Conservation (phyloP, 257 asterid species). For the Jacaranda mimosifolia region DNA sequence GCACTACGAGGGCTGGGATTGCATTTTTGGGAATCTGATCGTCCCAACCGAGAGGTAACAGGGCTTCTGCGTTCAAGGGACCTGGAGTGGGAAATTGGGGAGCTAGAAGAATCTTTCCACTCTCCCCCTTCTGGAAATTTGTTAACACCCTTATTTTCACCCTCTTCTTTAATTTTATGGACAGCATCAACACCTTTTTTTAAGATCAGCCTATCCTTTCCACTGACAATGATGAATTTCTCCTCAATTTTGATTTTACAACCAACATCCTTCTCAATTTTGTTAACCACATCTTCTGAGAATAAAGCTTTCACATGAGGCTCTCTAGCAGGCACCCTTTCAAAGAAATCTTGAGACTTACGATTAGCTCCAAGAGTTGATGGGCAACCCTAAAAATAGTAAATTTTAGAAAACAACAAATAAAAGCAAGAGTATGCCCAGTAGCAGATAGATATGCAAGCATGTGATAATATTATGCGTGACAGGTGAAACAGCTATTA, state of each 20-base stretch:
- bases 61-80: slow-evolving; percentile 89
- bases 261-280: slow-evolving; percentile 93
- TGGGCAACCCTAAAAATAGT: slow-evolving; percentile 84
- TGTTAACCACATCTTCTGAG: slow-evolving; percentile 78
- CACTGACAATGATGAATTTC: slow-evolving; percentile 93
- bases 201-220: slow-evolving; percentile 92
- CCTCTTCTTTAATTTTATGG: slow-evolving; percentile 83
- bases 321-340: slow-evolving; percentile 94
- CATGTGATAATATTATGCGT: slow-evolving; percentile 1
- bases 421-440: not conserved
- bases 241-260: slow-evolving; percentile 93
- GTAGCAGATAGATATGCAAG: not conserved
- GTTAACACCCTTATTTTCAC: slow-evolving; percentile 62
- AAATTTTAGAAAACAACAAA: slow-evolving; percentile 36
- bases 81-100: slow-evolving; percentile 71
- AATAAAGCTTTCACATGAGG: slow-evolving; percentile 88
- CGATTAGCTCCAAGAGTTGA: slow-evolving; percentile 96
- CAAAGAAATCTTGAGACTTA: slow-evolving; percentile 96
- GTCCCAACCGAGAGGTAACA: slow-evolving; percentile 65
- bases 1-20: slow-evolving; percentile 68
- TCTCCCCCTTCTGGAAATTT: slow-evolving; percentile 70
- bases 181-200: slow-evolving; percentile 94
- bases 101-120: slow-evolving; percentile 63
- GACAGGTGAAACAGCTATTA: slow-evolving; percentile 19
- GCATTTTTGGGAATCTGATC: slow-evolving; percentile 71